phyloP scores from a whole-genome alignment of 1,139 yeast species.

The Geotrichum cucujoidarum region DNA sequence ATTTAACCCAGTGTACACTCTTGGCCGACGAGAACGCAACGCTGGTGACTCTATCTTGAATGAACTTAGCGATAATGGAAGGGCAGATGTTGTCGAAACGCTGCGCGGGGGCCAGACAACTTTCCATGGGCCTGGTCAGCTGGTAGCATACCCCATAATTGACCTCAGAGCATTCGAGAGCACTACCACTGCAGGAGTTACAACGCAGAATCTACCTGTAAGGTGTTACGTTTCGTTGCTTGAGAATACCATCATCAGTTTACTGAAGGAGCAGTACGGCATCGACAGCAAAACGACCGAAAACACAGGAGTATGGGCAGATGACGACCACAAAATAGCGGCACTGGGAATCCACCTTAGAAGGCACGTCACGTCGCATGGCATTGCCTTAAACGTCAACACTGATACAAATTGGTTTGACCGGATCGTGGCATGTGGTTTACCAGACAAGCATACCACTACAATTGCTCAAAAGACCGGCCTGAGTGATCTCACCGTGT shows the following conservation, averaged over 20 bases:
- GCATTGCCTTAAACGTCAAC: conserved; percentile 71
- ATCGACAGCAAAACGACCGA: conserved; percentile 52
- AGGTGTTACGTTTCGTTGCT: conserved; percentile 71
- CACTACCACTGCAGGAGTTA: conserved; percentile 9
- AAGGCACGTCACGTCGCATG: conserved; percentile 82
- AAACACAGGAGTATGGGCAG: conserved; percentile 81
- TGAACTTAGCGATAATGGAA: conserved; percentile 29
- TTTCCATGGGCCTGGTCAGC: conserved; percentile 94
- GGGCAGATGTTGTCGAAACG: conserved; percentile 60
- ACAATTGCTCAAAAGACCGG: conserved; percentile 35
- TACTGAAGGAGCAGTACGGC: conserved; percentile 43
- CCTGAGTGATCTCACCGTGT: background rate
- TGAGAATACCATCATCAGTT: conserved; percentile 56
- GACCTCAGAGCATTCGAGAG: conserved; percentile 61
- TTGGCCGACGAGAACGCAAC: conserved; percentile 73
- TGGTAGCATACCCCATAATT: conserved; percentile 76
- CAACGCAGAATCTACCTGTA: conserved; percentile 45
- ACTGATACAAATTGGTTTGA: conserved; percentile 74
- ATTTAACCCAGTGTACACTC: conserved; percentile 79
- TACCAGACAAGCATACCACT: conserved; percentile 57
- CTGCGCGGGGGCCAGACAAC: conserved; percentile 97
- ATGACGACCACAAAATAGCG: conserved; percentile 63
- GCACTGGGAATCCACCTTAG: conserved; percentile 87
- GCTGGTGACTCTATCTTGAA: conserved; percentile 37
- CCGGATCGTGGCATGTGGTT: conserved; percentile 77